These are phyloP conservation scores for Haberlea rhodopensis DNA, from an alignment of 257 asterid species.

Conservation along the genomic window DNA sequence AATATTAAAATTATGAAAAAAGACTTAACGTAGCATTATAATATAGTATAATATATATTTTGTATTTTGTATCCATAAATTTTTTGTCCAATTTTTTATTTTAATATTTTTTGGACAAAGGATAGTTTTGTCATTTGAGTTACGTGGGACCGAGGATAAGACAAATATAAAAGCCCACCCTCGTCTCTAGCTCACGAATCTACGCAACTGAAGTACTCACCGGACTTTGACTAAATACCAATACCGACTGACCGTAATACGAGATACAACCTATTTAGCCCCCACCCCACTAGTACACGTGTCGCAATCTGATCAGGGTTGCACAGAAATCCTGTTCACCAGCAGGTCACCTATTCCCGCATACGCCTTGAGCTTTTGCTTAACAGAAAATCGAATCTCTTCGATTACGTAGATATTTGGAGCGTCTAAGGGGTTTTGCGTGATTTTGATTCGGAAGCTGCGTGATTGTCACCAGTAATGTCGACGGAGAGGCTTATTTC, in stretches of 20 bases:
- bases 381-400: not conserved
- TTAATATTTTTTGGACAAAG: slow-evolving; percentile 1
- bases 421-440: slow-evolving; percentile 5
- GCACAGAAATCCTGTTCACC: slow-evolving; percentile 31
- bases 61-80: too few species aligned
- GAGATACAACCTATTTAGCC: not conserved
- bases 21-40: too few species aligned
- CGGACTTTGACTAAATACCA: too few species aligned
- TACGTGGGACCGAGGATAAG: not conserved
- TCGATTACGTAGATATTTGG: slow-evolving; percentile 1
- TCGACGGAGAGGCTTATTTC: slow-evolving; percentile 66
- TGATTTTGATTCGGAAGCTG: slow-evolving; percentile 13
- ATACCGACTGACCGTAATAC: too few species aligned
- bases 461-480: slow-evolving; percentile 34
- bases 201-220: not conserved
- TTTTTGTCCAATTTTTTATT: not conserved
- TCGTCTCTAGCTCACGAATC: slow-evolving; percentile 13
- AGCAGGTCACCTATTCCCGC: slow-evolving; percentile 21
- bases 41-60: too few species aligned
- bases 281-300: slow-evolving; percentile 35
- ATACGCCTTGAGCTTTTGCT: slow-evolving; percentile 22
- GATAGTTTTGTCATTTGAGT: slow-evolving; percentile 27
- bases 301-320: slow-evolving; percentile 28
- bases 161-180: slow-evolving; percentile 10
- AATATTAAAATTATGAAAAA: too few species aligned